Evolutionary conservation across 2,329 filamentous ascomycete species (phyloP).

Genomic region (Ophiostoma montium): DNA sequence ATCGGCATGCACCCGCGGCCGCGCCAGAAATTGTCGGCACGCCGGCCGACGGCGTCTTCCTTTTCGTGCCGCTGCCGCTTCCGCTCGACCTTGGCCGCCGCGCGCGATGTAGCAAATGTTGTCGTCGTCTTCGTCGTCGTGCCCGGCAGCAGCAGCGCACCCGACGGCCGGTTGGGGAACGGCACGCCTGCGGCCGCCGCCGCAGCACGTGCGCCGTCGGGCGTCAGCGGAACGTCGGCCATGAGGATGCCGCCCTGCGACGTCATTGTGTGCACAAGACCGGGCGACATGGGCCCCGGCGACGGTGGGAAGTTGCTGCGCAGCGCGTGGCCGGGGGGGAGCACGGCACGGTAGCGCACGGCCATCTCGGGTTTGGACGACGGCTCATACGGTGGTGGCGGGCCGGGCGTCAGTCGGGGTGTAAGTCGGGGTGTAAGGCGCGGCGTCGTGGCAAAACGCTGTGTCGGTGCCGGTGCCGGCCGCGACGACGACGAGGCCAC

Average conservation of each 20-base stretch:
- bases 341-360: conserved; percentile 41
- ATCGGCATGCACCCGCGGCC: conserved; percentile 47
- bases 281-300: conserved; percentile 49
- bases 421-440: neutral
- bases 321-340: conserved; percentile 38
- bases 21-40: conserved; percentile 47
- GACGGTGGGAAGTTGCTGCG: conserved; percentile 37
- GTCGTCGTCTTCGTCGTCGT: too few relatives aligned
- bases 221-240: conserved; percentile 42
- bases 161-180: conserved; percentile 30
- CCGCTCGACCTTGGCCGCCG: conserved; percentile 31
- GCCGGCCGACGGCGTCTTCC: conserved; percentile 46
- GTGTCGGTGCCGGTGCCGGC: conserved; percentile 11
- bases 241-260: conserved; percentile 47
- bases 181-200: conserved; percentile 13
- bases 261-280: conserved; percentile 45
- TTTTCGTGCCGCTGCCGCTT: conserved; percentile 46
- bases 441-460: conserved; percentile 6
- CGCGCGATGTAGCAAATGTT: conserved; percentile 23
- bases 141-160: conserved; percentile 27
- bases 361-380: conserved; percentile 25
- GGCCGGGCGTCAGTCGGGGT: conserved; percentile 21
- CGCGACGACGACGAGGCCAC: conserved; percentile 20
- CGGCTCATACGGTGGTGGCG: conserved; percentile 42
- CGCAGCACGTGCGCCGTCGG: conserved; percentile 19